phyloP scores from a whole-genome alignment of 2,329 filamentous ascomycete species.

The Fusarium redolens region DNA sequence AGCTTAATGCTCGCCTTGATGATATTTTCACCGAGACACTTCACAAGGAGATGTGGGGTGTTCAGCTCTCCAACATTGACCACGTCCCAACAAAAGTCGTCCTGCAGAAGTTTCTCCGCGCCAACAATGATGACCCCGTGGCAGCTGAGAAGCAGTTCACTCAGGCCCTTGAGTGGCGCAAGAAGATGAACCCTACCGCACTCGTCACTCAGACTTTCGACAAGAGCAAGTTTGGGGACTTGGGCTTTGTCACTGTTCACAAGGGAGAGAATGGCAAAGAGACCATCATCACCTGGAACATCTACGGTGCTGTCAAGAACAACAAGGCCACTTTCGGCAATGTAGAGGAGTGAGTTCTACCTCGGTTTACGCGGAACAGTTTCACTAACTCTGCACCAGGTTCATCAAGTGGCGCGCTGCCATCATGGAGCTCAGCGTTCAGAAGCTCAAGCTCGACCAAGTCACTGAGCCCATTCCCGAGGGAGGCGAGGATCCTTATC shows the following conservation, averaged over 20 bases:
- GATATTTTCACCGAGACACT: constrained; percentile 66
- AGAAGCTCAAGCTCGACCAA: constrained; percentile 75
- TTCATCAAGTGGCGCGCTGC: constrained; percentile 92
- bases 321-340: constrained; percentile 86
- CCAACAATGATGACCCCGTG: constrained; percentile 80
- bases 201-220: constrained; percentile 73
- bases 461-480: constrained; percentile 79
- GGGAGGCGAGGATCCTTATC: constrained; percentile 83
- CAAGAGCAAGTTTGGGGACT: constrained; percentile 75
- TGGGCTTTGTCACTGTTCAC: constrained; percentile 86
- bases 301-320: constrained; percentile 89
- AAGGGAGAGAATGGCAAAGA: constrained; percentile 66
- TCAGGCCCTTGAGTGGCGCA: constrained; percentile 85
- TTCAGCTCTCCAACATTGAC: constrained; percentile 68
- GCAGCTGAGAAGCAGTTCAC: constrained; percentile 82
- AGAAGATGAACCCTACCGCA: constrained; percentile 76
- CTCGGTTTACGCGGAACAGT: neutral
- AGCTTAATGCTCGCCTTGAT: constrained; percentile 69
- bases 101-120: constrained; percentile 92
- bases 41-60: constrained; percentile 88
- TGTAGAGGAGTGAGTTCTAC: constrained; percentile 74
- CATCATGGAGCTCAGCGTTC: constrained; percentile 87
- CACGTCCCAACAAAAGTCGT: constrained; percentile 84
- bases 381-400: constrained; percentile 57
- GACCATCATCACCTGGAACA: constrained; percentile 86